These are phyloP conservation scores for Botrytis fragariae DNA, from an alignment of 2,329 filamentous ascomycete genomes.

Conservation along the genomic window DNA sequence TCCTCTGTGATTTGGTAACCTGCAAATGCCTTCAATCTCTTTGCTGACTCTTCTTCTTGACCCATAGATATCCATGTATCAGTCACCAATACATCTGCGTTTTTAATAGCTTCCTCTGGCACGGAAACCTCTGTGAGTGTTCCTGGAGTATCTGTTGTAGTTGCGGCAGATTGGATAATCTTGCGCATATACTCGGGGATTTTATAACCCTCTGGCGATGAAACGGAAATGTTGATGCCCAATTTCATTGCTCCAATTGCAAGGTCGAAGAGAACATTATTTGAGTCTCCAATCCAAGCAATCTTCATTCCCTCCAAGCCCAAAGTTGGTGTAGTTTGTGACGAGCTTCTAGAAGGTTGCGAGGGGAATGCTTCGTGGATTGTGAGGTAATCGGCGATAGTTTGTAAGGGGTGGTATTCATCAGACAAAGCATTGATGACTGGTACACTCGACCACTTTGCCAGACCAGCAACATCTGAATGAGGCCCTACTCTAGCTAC, in stretches of 20 bases:
- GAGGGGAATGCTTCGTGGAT: conserved; percentile 73
- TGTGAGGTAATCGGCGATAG: conserved; percentile 89
- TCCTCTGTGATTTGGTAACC: conserved; percentile 91
- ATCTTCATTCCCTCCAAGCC: conserved; percentile 83
- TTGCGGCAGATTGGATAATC: conserved; percentile 64
- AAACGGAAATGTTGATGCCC: conserved; percentile 81
- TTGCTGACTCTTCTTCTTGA: conserved; percentile 80
- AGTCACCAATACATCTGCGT: conserved; percentile 87
- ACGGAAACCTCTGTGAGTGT: conserved; percentile 71
- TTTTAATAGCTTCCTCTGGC: conserved; percentile 79
- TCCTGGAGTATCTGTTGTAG: conserved; percentile 57
- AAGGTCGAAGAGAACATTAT: conserved; percentile 94
- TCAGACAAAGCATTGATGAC: conserved; percentile 88
- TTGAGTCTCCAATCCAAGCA: conserved; percentile 94
- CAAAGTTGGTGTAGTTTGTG: conserved; percentile 42
- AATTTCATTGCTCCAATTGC: conserved; percentile 85
- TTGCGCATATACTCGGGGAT: conserved; percentile 74
- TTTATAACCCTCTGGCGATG: conserved; percentile 79
- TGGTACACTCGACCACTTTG: conserved; percentile 71
- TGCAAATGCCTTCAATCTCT: conserved; percentile 75
- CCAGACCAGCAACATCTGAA: conserved; percentile 68
- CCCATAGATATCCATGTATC: conserved; percentile 99
- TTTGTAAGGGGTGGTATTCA: conserved; percentile 90
- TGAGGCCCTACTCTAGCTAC: conserved; percentile 77
- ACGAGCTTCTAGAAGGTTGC: conserved; percentile 33